Conservation (phyloP, 345 rosid species). For the Eucalyptus regnans region DNA sequence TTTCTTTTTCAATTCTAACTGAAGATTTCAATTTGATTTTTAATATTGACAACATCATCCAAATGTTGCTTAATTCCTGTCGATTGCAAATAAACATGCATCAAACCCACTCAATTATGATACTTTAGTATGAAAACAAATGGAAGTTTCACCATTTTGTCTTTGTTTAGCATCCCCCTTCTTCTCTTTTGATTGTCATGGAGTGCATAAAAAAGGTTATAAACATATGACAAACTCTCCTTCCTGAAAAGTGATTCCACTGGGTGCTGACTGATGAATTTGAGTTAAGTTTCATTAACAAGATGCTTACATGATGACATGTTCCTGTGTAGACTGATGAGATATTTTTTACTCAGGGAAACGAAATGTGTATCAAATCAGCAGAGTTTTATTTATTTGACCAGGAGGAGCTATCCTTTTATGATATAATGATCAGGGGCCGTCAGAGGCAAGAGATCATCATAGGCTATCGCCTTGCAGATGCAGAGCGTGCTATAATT, state of each 20-base stretch:
- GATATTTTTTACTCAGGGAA: constrained; percentile 40
- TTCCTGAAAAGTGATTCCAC: not conserved
- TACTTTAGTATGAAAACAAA: not conserved
- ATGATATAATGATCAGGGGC: constrained; percentile 64
- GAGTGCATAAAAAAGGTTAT: not conserved
- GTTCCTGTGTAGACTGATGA: not conserved
- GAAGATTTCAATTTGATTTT: not conserved
- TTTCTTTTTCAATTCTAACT: not conserved
- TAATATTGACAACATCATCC: not conserved
- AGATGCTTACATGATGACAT: not conserved
- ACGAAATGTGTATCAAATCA: constrained; percentile 79
- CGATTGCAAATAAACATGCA: not conserved
- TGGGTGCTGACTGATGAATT: not conserved
- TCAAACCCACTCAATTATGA: not conserved
- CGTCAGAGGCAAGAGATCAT: constrained; percentile 63
- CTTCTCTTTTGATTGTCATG: not conserved
- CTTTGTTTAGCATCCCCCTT: not conserved
- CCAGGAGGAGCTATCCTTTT: constrained; percentile 74
- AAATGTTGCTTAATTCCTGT: not conserved
- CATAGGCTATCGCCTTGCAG: constrained; percentile 66
- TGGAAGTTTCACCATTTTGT: not conserved
- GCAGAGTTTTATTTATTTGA: constrained; percentile 80
- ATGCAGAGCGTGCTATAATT: constrained; percentile 58
- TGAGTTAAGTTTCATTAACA: not conserved
- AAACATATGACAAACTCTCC: not conserved